Conservation (phyloP, 2,329 filamentous ascomycete genomes). For the Exophiala aquamarina region DNA sequence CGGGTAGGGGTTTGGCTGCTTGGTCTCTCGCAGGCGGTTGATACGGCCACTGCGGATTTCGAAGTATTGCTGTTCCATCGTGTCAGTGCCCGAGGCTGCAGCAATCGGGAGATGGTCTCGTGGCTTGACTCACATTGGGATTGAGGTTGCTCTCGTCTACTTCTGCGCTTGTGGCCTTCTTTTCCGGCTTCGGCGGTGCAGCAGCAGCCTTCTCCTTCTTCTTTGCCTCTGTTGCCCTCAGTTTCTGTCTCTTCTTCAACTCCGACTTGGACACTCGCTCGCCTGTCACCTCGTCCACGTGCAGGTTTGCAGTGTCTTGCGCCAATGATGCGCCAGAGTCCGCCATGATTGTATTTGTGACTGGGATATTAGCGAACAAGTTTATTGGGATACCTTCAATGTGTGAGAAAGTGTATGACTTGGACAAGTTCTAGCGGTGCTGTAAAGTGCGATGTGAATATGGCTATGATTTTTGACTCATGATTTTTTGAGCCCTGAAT, state of each 20-base stretch:
- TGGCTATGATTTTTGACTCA: neutral
- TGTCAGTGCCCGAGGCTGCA: neutral
- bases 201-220: constrained; percentile 78
- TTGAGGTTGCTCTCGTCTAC: constrained; percentile 71
- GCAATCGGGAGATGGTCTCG: constrained; percentile 1
- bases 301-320: constrained; percentile 60
- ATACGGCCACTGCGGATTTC: constrained; percentile 87
- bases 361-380: neutral
- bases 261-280: constrained; percentile 82
- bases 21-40: constrained; percentile 71
- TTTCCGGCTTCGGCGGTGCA: constrained; percentile 61
- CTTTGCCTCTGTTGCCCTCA: constrained; percentile 79
- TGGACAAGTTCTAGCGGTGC: neutral
- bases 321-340: constrained; percentile 44
- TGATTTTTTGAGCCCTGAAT: neutral
- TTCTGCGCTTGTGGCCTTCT: constrained; percentile 52
- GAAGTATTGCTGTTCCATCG: constrained; percentile 73
- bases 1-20: constrained; percentile 81
- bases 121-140: constrained; percentile 61
- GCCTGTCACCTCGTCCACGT: constrained; percentile 90
- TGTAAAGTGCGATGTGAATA: neutral
- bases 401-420: neutral
- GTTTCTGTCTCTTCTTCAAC: constrained; percentile 95
- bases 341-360: constrained; percentile 21
- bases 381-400: neutral